These are phyloP conservation scores for Jatropha podagrica DNA, from an alignment of 441 rosid species.

Conservation along the genomic window DNA sequence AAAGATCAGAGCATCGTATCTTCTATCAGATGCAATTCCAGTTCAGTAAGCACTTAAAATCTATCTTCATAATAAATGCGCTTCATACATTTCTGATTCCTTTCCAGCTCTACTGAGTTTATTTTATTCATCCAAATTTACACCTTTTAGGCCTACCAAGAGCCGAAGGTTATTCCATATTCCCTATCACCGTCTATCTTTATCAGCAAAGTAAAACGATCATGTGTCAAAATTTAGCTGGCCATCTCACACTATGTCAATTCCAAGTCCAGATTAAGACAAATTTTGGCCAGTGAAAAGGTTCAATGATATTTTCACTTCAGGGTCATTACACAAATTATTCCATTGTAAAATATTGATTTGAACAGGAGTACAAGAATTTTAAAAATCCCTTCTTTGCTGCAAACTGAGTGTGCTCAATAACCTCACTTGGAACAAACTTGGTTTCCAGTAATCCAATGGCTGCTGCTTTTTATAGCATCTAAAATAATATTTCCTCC, in stretches of 20 bases:
- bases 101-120: not conserved
- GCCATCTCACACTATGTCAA: not conserved
- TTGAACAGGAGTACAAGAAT: not conserved
- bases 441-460: not conserved
- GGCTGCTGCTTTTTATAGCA: not conserved
- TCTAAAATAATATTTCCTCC: conserved; percentile 9
- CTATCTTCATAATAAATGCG: not conserved
- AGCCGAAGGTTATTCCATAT: not conserved
- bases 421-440: not conserved
- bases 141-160: not conserved
- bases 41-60: not conserved
- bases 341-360: not conserved
- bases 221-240: not conserved
- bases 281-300: too few relatives aligned
- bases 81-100: not conserved
- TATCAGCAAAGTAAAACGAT: not conserved
- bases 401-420: too few relatives aligned
- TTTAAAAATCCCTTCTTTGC: not conserved
- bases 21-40: not conserved
- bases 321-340: not conserved
- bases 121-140: not conserved
- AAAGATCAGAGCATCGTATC: not conserved
- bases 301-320: not conserved
- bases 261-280: too few relatives aligned
- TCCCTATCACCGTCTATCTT: not conserved